Conservation (phyloP, 768 basidiomycete genomes). For the Lyophyllum semitale region DNA sequence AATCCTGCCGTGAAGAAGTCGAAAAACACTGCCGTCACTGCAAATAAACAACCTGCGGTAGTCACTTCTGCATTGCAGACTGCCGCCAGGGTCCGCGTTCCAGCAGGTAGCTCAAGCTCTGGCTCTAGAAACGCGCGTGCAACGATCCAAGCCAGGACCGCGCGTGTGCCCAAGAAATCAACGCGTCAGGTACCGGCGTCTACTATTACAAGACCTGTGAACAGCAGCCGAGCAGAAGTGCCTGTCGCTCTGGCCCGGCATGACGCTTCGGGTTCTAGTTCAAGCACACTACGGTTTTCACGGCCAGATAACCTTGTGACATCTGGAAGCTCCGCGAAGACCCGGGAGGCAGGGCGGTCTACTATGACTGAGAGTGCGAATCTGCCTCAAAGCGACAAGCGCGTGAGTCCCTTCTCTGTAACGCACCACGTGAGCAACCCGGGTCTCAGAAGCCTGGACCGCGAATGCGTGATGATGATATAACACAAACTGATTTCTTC, state of each 20-base stretch:
- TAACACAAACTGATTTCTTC: conserved; percentile 9
- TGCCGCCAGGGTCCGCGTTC: not conserved
- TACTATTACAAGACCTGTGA: not conserved
- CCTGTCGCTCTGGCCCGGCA: not conserved
- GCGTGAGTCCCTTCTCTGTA: conserved; percentile 13
- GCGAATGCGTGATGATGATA: not conserved
- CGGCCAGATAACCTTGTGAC: conserved; percentile 2
- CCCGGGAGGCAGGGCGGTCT: conserved; percentile 1
- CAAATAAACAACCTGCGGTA: conserved; percentile 1
- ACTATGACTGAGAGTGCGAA: not conserved
- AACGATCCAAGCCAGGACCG: not conserved
- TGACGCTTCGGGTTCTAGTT: conserved; percentile 4
- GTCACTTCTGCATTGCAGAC: not conserved
- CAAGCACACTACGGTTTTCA: conserved; percentile 2
- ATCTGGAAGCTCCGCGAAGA: conserved; percentile 6
- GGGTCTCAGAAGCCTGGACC: not conserved
- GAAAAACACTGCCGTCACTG: not conserved
- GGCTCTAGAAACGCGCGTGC: conserved; percentile 1
- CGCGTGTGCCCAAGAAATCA: not conserved
- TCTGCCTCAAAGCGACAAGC: conserved; percentile 7
- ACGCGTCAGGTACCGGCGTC: conserved; percentile 7
- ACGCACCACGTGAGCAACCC: conserved; percentile 11
- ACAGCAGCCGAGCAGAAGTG: not conserved
- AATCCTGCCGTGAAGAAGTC: conserved; percentile 14
- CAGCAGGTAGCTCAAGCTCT: conserved; percentile 12